Percentiles rank a stretch among this genome's conserved stretches.
Conservation (phyloP, 106 monocot species). For the Agapanthus africanus region DNA sequence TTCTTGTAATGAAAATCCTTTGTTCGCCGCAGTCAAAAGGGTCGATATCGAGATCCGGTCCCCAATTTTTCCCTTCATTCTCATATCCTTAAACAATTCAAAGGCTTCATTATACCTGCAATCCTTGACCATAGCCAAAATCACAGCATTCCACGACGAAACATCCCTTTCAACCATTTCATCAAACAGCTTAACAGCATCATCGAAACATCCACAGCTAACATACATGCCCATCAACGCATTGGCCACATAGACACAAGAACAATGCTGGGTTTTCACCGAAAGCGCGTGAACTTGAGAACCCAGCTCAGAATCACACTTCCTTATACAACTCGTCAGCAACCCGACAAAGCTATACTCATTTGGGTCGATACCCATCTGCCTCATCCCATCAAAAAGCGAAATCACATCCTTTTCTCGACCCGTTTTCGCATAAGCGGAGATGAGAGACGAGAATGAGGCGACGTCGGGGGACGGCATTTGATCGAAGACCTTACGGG, state of each 20-base stretch:
- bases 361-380: slow-evolving; percentile 30
- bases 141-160: slow-evolving; percentile 76
- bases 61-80: slow-evolving; percentile 30
- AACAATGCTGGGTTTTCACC: slow-evolving; percentile 21
- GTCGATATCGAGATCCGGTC: slow-evolving; percentile 65
- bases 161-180: slow-evolving; percentile 52
- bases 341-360: slow-evolving; percentile 51
- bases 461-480: slow-evolving; percentile 45
- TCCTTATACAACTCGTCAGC: slow-evolving; percentile 50
- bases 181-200: slow-evolving; percentile 36
- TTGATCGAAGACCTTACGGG: slow-evolving; percentile 46
- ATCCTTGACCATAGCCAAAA: slow-evolving; percentile 56
- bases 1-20: slow-evolving; percentile 14
- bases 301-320: slow-evolving; percentile 26
- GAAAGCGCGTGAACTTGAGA: slow-evolving; percentile 53
- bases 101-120: slow-evolving; percentile 43
- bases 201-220: slow-evolving; percentile 17
- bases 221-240: slow-evolving; percentile 61
- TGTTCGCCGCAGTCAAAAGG: slow-evolving; percentile 42
- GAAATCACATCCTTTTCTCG: slow-evolving; percentile 8
- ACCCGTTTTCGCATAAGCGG: slow-evolving; percentile 45
- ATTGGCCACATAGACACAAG: slow-evolving; percentile 46
- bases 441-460: slow-evolving; percentile 55
- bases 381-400: slow-evolving; percentile 58
- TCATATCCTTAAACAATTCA: slow-evolving; percentile 51